Conservation (phyloP, 2,329 filamentous ascomycete genomes). For the Scolecobasidium constrictum region DNA sequence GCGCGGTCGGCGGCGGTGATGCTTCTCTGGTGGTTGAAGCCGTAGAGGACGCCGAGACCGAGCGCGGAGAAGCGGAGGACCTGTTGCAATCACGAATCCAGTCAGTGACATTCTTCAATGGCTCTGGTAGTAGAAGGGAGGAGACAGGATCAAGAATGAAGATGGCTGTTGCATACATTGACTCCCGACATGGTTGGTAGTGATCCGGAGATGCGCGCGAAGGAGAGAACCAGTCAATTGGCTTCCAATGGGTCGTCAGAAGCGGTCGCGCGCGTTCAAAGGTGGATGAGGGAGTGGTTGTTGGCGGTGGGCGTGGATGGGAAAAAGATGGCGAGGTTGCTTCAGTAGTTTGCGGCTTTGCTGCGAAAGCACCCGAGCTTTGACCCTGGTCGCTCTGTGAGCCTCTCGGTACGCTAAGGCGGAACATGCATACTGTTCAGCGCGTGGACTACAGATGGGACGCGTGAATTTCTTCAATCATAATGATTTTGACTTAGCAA, state of each 20-base stretch:
- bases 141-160: no score
- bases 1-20: slow-evolving; percentile 63
- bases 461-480: no score
- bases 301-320: slow-evolving; percentile 11
- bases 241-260: slow-evolving; percentile 6
- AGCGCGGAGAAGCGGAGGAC: slow-evolving; percentile 96
- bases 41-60: slow-evolving; percentile 85
- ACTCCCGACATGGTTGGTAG: slow-evolving; percentile 39
- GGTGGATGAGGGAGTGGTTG: slow-evolving; percentile 8
- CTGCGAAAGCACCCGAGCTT: not conserved
- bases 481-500: no score
- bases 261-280: slow-evolving; percentile 7
- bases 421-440: no score
- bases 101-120: no score
- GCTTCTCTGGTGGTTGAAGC: slow-evolving; percentile 81
- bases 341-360: not conserved
- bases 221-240: not conserved
- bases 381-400: no score
- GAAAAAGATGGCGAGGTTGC: no score
- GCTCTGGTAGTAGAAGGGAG: no score
- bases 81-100: slow-evolving; percentile 47
- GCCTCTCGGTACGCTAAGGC: no score
- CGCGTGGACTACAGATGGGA: no score
- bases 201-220: slow-evolving; percentile 9
- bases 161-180: no score